phyloP scores from a whole-genome alignment of 768 basidiomycete species.

The Rhizopogon vinicolor region DNA sequence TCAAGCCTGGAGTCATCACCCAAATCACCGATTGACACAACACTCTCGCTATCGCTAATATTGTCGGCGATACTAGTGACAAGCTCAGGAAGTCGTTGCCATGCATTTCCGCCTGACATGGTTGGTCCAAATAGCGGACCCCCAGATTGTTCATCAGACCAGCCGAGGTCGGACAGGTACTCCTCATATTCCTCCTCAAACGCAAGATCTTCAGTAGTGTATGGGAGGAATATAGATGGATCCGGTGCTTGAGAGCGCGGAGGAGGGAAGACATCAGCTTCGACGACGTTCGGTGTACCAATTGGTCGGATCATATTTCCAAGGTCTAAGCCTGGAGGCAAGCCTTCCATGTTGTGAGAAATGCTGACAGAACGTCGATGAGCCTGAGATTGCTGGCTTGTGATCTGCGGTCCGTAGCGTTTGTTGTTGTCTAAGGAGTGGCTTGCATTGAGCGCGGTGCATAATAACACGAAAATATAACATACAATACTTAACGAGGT shows the following conservation, averaged over 20 bases:
- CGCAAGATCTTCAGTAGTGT: conserved; percentile 89
- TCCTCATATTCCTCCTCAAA: conserved; percentile 98
- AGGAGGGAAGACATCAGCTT: conserved; percentile 94
- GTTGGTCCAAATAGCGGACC: conserved; percentile 33
- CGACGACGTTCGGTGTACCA: conserved; percentile 73
- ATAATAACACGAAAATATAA: conserved; percentile 8
- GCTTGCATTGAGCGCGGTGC: conserved; percentile 6
- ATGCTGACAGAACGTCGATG: conserved; percentile 83
- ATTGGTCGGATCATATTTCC: conserved; percentile 69
- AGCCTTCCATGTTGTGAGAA: conserved; percentile 75
- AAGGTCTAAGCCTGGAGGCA: conserved; percentile 70
- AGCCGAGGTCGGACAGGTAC: conserved; percentile 84
- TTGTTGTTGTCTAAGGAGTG: conserved; percentile 73
- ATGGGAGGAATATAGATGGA: conserved; percentile 81
- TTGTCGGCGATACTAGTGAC: conserved; percentile 78
- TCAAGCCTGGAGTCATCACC: conserved; percentile 74
- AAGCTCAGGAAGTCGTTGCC: conserved; percentile 80
- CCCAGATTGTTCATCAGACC: conserved; percentile 52
- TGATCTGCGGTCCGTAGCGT: conserved; percentile 68
- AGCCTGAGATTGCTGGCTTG: conserved; percentile 45
- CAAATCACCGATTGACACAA: conserved; percentile 84
- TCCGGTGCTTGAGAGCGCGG: conserved; percentile 82
- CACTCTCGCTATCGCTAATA: conserved; percentile 93
- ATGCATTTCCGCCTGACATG: conserved; percentile 49
- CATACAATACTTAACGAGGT: conserved; percentile 93